Evolutionary conservation across 768 basidiomycete genomes (phyloP).

Genomic region (Amanita jacksonii): DNA sequence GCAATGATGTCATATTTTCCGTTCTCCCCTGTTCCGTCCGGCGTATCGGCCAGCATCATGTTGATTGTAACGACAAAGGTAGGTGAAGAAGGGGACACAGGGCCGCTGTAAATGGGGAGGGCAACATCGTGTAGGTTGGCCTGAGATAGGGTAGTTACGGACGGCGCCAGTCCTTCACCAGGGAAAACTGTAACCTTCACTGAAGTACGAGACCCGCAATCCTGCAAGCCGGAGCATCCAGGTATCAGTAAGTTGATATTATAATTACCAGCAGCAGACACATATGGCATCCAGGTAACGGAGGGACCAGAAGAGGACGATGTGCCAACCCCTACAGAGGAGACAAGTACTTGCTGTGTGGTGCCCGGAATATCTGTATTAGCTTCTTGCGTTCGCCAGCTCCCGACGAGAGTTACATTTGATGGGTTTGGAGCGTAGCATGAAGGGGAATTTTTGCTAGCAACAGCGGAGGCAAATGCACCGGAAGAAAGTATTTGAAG

Average conservation of each 20-base stretch:
- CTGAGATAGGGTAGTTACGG: conserved; percentile 66
- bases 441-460: conserved; percentile 47
- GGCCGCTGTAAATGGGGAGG: conserved; percentile 68
- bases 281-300: conserved; percentile 86
- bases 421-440: conserved; percentile 77
- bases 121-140: conserved; percentile 53
- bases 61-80: conserved; percentile 66
- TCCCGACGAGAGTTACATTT: conserved; percentile 54
- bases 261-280: conserved; percentile 85
- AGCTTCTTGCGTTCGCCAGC: conserved; percentile 56
- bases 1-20: conserved; percentile 81
- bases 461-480: conserved; percentile 74
- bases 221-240: conserved; percentile 72
- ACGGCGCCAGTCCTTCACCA: conserved; percentile 53
- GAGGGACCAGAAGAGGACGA: conserved; percentile 53
- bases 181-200: conserved; percentile 82
- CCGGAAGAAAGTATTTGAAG: conserved; percentile 91
- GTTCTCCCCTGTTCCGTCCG: conserved; percentile 50
- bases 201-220: conserved; percentile 72
- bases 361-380: conserved; percentile 77
- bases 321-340: conserved; percentile 58
- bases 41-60: conserved; percentile 61
- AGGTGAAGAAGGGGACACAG: conserved; percentile 64
- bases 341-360: conserved; percentile 60
- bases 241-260: conserved; percentile 79